phyloP scores from a whole-genome alignment of 129 eudicot species.

The Centaurea solstitialis region DNA sequence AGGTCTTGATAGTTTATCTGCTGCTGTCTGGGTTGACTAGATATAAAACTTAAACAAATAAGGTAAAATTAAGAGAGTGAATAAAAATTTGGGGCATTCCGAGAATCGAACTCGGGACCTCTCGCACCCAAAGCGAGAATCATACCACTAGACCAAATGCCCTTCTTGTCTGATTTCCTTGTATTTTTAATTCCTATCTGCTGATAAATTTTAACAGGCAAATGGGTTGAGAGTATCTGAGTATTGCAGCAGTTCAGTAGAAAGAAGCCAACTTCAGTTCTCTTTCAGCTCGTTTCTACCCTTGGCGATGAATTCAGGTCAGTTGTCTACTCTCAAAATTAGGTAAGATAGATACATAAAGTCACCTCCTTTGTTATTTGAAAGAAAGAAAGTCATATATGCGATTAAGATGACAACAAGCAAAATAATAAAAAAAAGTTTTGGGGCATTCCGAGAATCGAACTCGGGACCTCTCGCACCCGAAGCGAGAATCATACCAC shows the following conservation, averaged over 20 bases:
- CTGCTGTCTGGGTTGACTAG: no score
- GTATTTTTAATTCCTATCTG: background rate
- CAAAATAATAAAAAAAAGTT: background rate
- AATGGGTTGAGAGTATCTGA: background rate
- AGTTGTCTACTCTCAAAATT: background rate
- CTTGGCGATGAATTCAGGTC: background rate
- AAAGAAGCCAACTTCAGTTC: background rate
- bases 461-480: constrained; percentile 99
- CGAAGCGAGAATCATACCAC: constrained; percentile 99
- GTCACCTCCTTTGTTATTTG: no score
- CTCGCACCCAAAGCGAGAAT: constrained; percentile 89
- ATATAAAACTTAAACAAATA: no score
- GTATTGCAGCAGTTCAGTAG: background rate
- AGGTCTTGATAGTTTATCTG: no score
- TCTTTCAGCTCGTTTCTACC: background rate
- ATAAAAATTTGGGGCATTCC: constrained; percentile 95
- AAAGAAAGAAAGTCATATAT: no score
- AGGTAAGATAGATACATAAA: background rate
- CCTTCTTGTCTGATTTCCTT: constrained; percentile 14
- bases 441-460: constrained; percentile 97
- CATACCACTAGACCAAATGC: constrained; percentile 96
- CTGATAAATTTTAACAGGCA: background rate
- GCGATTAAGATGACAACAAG: background rate
- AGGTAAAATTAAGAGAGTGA: no score
- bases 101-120: constrained; percentile 92